phyloP scores from a whole-genome alignment of 73 alveolate species.

The Halteria grandinella region DNA sequence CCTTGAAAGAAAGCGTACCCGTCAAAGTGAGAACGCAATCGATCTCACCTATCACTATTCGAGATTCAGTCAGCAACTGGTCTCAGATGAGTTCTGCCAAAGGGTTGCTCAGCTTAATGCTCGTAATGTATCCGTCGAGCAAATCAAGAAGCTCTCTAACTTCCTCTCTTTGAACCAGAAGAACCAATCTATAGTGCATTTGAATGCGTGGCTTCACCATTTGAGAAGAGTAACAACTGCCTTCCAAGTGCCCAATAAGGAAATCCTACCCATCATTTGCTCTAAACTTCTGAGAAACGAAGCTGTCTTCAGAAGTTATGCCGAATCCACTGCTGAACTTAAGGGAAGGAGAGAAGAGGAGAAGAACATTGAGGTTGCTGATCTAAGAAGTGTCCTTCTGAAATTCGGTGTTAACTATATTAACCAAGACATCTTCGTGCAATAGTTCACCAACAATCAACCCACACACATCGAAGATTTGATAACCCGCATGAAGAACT shows the following conservation, averaged over 20 bases:
- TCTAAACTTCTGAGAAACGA: slow-evolving; percentile 50
- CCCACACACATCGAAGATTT: slow-evolving; percentile 53
- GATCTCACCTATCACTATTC: slow-evolving; percentile 47
- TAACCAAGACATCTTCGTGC: slow-evolving; percentile 42
- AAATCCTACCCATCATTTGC: slow-evolving; percentile 54
- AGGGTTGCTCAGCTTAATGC: slow-evolving; percentile 20
- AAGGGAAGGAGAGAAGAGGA: slow-evolving; percentile 56
- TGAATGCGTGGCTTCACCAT: slow-evolving; percentile 62
- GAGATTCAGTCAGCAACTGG: slow-evolving; percentile 38
- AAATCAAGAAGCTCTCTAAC: slow-evolving; percentile 26
- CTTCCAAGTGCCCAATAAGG: slow-evolving; percentile 41
- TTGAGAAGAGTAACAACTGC: slow-evolving; percentile 49
- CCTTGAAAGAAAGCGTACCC: neutral
- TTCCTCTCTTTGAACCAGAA: slow-evolving; percentile 48
- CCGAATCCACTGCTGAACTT: slow-evolving; percentile 39
- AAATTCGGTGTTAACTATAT: slow-evolving; percentile 45
- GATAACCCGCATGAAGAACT: slow-evolving; percentile 43
- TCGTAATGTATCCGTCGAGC: neutral
- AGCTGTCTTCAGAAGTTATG: slow-evolving; percentile 35
- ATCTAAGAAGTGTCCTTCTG: slow-evolving; percentile 35
- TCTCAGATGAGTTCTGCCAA: slow-evolving; percentile 36
- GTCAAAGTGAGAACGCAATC: slow-evolving; percentile 13
- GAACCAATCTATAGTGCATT: slow-evolving; percentile 7
- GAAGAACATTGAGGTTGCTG: slow-evolving; percentile 32
- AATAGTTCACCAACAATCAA: slow-evolving; percentile 26